phyloP scores from a whole-genome alignment of 2,329 filamentous ascomycete species.

The Hypoxylon sp. region DNA sequence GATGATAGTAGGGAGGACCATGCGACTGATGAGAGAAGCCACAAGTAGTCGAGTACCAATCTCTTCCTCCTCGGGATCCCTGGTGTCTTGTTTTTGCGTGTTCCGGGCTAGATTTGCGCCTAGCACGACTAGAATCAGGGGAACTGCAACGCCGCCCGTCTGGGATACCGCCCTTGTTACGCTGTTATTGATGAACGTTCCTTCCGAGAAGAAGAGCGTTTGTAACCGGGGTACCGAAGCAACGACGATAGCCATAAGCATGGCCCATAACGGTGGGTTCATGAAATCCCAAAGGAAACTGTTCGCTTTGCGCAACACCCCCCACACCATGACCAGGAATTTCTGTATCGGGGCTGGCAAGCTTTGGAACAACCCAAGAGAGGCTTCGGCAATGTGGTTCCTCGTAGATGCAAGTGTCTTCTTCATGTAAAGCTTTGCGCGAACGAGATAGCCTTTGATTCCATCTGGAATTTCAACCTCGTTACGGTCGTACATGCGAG shows the following conservation, averaged over 20 bases:
- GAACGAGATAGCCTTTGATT: slow-evolving; percentile 56
- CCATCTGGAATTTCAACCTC: slow-evolving; percentile 57
- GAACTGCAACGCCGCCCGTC: slow-evolving; percentile 90
- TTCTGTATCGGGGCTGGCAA: slow-evolving; percentile 59
- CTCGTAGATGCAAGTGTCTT: slow-evolving; percentile 46
- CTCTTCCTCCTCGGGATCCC: slow-evolving; percentile 76
- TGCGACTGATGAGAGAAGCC: slow-evolving; percentile 86
- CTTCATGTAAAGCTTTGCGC: slow-evolving; percentile 51
- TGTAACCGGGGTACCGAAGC: slow-evolving; percentile 89
- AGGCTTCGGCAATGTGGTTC: slow-evolving; percentile 32
- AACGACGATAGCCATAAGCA: slow-evolving; percentile 90
- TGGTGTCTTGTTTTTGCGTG: slow-evolving; percentile 76
- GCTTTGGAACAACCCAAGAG: slow-evolving; percentile 49
- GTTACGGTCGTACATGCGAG: slow-evolving; percentile 61
- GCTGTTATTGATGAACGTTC: slow-evolving; percentile 91
- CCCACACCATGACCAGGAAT: slow-evolving; percentile 48
- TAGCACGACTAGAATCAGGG: slow-evolving; percentile 92
- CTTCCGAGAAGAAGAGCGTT: slow-evolving; percentile 85
- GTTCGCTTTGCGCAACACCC: slow-evolving; percentile 61
- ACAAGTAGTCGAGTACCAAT: slow-evolving; percentile 82
- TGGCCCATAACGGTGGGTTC: slow-evolving; percentile 98
- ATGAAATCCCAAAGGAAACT: slow-evolving; percentile 89
- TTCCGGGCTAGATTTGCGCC: slow-evolving; percentile 95
- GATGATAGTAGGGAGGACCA: slow-evolving; percentile 89
- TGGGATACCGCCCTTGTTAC: slow-evolving; percentile 88